A percentile compares a stretch with the other conserved stretches of the same genome.
These are phyloP conservation scores for Phytophthora uliginosa DNA, from an alignment of 352 stramenopile species.

Conservation along the genomic window DNA sequence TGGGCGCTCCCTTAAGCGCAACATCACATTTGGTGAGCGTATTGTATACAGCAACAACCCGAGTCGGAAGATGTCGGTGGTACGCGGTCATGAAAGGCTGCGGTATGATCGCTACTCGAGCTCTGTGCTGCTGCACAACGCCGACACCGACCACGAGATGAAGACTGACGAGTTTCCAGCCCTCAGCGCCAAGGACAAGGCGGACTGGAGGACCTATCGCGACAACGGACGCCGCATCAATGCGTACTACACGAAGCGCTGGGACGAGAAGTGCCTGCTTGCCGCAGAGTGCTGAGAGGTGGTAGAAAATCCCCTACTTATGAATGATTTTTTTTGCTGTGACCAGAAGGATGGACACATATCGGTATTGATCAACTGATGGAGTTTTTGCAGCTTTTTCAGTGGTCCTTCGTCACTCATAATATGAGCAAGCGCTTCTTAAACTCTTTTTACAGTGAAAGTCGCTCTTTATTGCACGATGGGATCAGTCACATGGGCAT, in stretches of 20 bases:
- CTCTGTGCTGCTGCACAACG: conserved; percentile 50
- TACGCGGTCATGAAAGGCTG: conserved; percentile 47
- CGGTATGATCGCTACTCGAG: conserved; percentile 54
- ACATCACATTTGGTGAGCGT: conserved; percentile 40
- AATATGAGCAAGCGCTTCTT: neutral
- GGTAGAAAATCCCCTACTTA: neutral
- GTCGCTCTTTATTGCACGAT: too few relatives aligned
- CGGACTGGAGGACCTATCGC: conserved; percentile 23
- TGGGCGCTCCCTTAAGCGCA: conserved; percentile 53
- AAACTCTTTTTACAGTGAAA: neutral
- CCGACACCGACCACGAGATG: conserved; percentile 51
- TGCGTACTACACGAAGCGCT: conserved; percentile 64
- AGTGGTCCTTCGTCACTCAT: too few relatives aligned
- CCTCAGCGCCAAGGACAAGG: conserved; percentile 26
- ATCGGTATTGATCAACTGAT: too few relatives aligned
- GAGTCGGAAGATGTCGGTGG: conserved; percentile 47
- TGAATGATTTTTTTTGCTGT: neutral
- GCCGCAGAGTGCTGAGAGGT: conserved; percentile 35
- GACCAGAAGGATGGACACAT: neutral
- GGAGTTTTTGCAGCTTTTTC: too few relatives aligned
- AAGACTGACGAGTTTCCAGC: conserved; percentile 41
- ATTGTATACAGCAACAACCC: conserved; percentile 72
- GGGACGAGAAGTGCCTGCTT: conserved; percentile 50
- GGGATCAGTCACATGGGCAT: too few relatives aligned
- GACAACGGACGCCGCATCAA: conserved; percentile 49